Base-by-base conservation (phyloP, 768 basidiomycete species). In the Kwoniella pini region DNA sequence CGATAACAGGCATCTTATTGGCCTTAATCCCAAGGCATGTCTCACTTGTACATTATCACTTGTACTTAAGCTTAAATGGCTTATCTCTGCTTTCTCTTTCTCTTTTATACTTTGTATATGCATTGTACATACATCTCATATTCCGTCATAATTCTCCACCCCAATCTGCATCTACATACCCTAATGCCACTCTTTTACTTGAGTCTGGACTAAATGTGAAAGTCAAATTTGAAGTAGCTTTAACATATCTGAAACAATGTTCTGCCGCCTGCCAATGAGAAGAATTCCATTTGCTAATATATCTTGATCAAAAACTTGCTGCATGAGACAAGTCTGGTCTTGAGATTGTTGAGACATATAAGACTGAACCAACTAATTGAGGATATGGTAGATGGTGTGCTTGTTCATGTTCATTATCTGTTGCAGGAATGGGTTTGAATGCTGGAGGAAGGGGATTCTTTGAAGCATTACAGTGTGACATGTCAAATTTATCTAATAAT, bases 211-310 rank as follows among this genome's bases (percentile, higher is more conserved):
- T n/a, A n/a, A 68, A 54, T 22, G 43, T 59, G 5, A 71, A 33
- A 19, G 49, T 54, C 11, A 56, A 38, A 17, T 54, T 60, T 11
- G 42, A 28, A 3, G 66, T 75, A 13, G 62, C 59, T 31, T 54
- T 62, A 31, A 72, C 42, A 49, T 75, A 72, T 27, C 53, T 21
- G 11, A 74, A 54, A 6, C 63, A 50, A 24, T 62, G 54, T 38
- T 58, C 57, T 21, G 54, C 65, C 15, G 64, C 64, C 44, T 57
- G 31, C 46, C 60, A 64, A 38, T 69, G 70, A 13, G 33, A 17
- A 26, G 51, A 46, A 5, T 42, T 55, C 62, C 62, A 59, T 33
- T 54, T 64, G 52, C 62, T 64, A 45, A 52, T 30, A 21, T 30
- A 50, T 17, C 64, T 38, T 26, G 43, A 44, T 11, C 54, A 30